Evolutionary conservation across 2,329 filamentous ascomycete species (phyloP).

Genomic region (Arthroderma uncinatum): DNA sequence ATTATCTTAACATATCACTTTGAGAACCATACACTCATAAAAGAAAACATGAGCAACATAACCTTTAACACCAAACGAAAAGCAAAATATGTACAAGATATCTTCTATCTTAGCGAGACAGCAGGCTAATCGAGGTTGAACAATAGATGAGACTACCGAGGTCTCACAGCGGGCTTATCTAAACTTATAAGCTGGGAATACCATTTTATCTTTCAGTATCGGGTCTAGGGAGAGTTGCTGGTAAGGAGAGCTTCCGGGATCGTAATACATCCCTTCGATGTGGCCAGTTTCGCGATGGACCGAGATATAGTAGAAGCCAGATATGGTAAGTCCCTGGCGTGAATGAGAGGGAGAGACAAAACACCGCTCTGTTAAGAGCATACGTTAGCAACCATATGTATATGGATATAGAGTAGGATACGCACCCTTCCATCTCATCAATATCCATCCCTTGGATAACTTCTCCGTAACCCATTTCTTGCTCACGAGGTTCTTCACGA

Average conservation of each 20-base stretch:
- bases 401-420: constrained; percentile 4
- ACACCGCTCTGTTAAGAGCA: constrained; percentile 31
- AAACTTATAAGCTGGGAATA: constrained; percentile 34
- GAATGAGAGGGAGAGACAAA: constrained; percentile 39
- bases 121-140: background rate
- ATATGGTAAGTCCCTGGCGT: constrained; percentile 39
- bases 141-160: background rate
- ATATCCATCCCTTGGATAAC: constrained; percentile 35
- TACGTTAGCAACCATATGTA: background rate
- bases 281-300: constrained; percentile 36
- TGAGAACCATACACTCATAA: too few relatives aligned
- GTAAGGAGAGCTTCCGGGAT: constrained; percentile 40
- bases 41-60: background rate
- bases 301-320: constrained; percentile 42
- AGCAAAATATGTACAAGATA: constrained; percentile 2
- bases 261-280: constrained; percentile 41
- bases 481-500: constrained; percentile 35
- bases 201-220: constrained; percentile 28
- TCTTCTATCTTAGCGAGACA: background rate
- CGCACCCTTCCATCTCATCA: constrained; percentile 43
- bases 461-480: constrained; percentile 35
- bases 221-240: constrained; percentile 38
- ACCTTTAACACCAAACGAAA: background rate
- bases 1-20: background rate
- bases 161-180: constrained; percentile 19